A percentile compares a stretch with the other conserved stretches of the same genome.
Evolutionary conservation across 2,329 filamentous ascomycete genomes (phyloP).

Genomic region (Drechslerella coelobrocha): DNA sequence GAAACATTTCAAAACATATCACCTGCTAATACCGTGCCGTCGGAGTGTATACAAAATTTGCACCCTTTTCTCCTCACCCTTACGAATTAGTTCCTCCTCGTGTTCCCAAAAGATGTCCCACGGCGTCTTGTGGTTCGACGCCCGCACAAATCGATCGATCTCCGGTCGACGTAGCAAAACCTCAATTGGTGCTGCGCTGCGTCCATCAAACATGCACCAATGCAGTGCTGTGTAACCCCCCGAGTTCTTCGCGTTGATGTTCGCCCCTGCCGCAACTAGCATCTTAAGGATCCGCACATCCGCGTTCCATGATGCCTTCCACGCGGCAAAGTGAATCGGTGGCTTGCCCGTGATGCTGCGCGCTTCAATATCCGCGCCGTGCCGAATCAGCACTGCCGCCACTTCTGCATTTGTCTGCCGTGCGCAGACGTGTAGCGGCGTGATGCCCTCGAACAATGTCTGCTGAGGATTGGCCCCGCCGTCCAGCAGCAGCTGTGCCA

Average conservation of each 20-base stretch:
- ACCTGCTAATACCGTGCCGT: constrained; percentile 42
- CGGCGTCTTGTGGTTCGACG: constrained; percentile 45
- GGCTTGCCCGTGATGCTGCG: constrained; percentile 47
- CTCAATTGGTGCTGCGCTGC: constrained; percentile 47
- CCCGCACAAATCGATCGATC: constrained; percentile 43
- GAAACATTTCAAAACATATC: background rate
- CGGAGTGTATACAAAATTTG: constrained; percentile 47
- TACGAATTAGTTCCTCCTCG: constrained; percentile 38
- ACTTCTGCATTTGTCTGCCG: constrained; percentile 46
- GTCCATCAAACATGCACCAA: constrained; percentile 50
- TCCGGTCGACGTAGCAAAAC: constrained; percentile 29
- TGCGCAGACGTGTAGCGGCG: constrained; percentile 47
- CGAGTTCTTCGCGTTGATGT: constrained; percentile 48
- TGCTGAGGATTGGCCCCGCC: constrained; percentile 37
- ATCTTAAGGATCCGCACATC: constrained; percentile 46
- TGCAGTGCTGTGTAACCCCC: constrained; percentile 44
- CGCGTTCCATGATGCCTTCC: constrained; percentile 48
- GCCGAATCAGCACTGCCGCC: constrained; percentile 38
- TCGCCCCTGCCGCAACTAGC: constrained; percentile 41
- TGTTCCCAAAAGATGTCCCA: constrained; percentile 51
- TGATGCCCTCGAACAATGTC: constrained; percentile 45
- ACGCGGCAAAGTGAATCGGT: constrained; percentile 46
- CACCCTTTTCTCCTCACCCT: constrained; percentile 43
- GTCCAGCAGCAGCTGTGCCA: constrained; percentile 47
- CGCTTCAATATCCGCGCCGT: constrained; percentile 43